Percentiles rank a stretch among this genome's conserved stretches.
Conservation (phyloP, 306 rosid genomes). For the Trichosanthes cucumerina region DNA sequence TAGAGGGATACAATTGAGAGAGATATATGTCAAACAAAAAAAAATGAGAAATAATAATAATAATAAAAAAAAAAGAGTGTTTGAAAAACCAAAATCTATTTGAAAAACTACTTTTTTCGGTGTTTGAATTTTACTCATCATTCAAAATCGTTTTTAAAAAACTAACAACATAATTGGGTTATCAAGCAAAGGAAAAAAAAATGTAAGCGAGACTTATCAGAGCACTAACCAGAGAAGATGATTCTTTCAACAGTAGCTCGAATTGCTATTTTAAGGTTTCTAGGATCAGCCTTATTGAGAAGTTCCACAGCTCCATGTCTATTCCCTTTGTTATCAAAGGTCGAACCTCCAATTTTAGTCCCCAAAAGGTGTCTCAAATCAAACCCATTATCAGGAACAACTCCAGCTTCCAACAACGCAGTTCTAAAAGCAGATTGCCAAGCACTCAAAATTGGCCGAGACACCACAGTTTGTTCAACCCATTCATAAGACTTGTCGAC, state of each 20-base stretch:
- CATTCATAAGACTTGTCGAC: conserved; percentile 16
- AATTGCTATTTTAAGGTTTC: conserved; percentile 13
- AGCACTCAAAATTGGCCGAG: neutral
- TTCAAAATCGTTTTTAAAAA: too few species aligned
- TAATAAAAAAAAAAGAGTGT: too few species aligned
- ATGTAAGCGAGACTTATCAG: too few species aligned
- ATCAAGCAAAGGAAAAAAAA: too few species aligned
- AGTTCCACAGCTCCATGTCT: conserved; percentile 27
- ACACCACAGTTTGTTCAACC: conserved; percentile 16
- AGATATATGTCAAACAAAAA: too few species aligned
- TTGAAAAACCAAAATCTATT: too few species aligned
- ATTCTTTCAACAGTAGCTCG: conserved; percentile 12
- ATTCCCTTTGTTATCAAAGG: conserved; percentile 5
- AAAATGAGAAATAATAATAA: too few species aligned
- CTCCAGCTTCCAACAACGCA: conserved; percentile 11
- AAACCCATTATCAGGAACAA: conserved; percentile 11
- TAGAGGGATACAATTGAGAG: too few species aligned
- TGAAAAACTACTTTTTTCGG: too few species aligned
- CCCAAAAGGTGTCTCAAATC: neutral
- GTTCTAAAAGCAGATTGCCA: conserved; percentile 6
- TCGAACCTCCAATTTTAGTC: conserved; percentile 8
- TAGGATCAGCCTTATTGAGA: conserved; percentile 4
- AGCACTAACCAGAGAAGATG: conserved; percentile 10
- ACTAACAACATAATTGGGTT: too few species aligned
- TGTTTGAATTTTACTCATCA: too few species aligned